Conservation (phyloP, 257 asterid genomes). For the Penstemon davidsonii region DNA sequence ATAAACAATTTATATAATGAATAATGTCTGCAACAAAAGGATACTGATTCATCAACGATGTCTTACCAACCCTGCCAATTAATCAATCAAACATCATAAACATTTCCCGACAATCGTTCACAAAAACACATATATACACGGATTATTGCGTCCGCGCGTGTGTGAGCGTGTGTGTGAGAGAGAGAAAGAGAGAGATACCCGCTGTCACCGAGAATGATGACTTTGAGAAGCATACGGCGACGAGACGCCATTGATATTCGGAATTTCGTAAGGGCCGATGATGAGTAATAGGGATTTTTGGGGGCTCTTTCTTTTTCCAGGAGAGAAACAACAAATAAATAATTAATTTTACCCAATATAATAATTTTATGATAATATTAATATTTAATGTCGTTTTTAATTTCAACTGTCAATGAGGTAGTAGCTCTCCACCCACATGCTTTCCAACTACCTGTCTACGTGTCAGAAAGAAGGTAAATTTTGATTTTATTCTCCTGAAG, state of each 20-base stretch:
- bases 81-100: conserved; percentile 18
- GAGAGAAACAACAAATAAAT: no score
- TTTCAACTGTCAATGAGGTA: no score
- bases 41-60: conserved; percentile 47
- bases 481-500: no score
- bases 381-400: no score
- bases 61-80: conserved; percentile 43
- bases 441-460: no score
- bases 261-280: not conserved
- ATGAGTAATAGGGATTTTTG: no score
- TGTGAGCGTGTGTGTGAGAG: not conserved
- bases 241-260: conserved; percentile 46
- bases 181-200: conserved; percentile 35
- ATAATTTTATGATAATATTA: no score
- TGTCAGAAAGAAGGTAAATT: no score
- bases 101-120: conserved; percentile 9
- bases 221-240: conserved; percentile 48
- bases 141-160: not conserved
- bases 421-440: no score
- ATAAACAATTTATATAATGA: not conserved
- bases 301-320: no score
- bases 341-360: no score
- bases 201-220: conserved; percentile 56
- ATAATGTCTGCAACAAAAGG: conserved; percentile 30
- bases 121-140: not conserved